Percentiles rank a stretch among this genome's conserved stretches.
Conservation (phyloP, 2,329 filamentous ascomycete genomes). For the Trichoderma aggressivum region DNA sequence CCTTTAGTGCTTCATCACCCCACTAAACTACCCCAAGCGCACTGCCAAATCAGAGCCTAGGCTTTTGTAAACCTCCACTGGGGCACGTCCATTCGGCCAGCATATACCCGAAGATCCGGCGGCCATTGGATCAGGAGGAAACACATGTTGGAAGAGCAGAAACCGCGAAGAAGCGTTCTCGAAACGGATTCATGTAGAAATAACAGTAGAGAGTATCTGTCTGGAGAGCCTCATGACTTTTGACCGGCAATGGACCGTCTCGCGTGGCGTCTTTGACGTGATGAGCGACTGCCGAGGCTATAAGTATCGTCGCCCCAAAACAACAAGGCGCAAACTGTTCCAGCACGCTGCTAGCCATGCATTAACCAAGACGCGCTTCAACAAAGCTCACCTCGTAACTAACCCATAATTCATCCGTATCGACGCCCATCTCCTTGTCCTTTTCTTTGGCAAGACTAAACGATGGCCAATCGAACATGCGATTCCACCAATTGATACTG, state of each 20-base stretch:
- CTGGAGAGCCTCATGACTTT: background rate
- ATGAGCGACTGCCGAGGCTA: background rate
- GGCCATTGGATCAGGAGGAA: background rate
- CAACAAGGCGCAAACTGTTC: background rate
- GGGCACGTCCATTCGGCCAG: background rate
- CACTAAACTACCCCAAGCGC: constrained; percentile 17
- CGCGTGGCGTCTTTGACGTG: background rate
- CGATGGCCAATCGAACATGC: background rate
- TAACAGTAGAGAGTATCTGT: background rate
- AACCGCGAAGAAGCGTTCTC: background rate
- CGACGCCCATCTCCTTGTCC: background rate
- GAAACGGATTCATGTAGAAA: background rate
- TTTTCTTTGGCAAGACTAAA: background rate
- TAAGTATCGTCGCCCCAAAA: background rate
- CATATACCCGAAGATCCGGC: constrained; percentile 10
- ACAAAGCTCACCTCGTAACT: background rate
- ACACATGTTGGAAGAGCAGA: background rate
- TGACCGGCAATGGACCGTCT: background rate
- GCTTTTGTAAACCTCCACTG: constrained; percentile 5
- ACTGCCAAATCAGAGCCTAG: constrained; percentile 10
- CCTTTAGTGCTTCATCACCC: constrained; percentile 3
- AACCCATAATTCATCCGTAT: background rate
- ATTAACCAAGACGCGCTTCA: background rate
- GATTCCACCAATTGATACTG: background rate
- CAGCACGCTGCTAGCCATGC: background rate